Evolutionary conservation across 2,329 filamentous ascomycete species (phyloP).

Genomic region (Kalaharituber pfeilii): DNA sequence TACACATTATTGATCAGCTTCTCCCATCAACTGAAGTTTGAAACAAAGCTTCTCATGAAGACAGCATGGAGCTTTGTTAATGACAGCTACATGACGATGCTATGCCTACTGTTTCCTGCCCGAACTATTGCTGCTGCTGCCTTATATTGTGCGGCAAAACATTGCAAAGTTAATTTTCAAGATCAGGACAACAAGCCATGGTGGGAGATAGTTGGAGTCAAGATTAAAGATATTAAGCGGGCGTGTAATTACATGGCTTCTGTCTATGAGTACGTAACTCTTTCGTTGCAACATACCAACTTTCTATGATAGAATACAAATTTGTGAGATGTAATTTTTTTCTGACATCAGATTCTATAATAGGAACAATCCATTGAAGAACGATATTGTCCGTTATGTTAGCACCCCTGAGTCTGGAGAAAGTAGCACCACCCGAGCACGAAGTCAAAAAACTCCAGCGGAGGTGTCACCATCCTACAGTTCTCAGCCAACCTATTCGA

Average conservation of each 20-base stretch:
- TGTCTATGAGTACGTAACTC: conserved; percentile 23
- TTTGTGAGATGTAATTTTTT: not conserved
- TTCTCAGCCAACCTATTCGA: not conserved
- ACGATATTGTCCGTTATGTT: conserved; percentile 14
- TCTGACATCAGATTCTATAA: too few species aligned
- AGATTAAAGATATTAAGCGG: conserved; percentile 26
- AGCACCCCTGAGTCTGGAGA: conserved; percentile 18
- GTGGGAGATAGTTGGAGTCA: conserved; percentile 67
- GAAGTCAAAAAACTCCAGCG: conserved; percentile 2
- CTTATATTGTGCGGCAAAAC: conserved; percentile 69
- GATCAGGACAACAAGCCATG: conserved; percentile 61
- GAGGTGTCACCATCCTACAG: not conserved
- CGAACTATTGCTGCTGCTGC: conserved; percentile 69
- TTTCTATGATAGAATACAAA: too few species aligned
- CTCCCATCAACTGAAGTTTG: conserved; percentile 53
- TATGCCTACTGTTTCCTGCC: conserved; percentile 66
- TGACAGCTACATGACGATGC: conserved; percentile 66
- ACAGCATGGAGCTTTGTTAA: conserved; percentile 88
- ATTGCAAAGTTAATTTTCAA: conserved; percentile 56
- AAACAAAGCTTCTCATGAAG: conserved; percentile 68
- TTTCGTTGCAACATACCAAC: conserved; percentile 9
- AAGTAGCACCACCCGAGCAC: conserved; percentile 16
- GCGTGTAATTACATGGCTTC: conserved; percentile 24
- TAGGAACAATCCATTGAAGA: conserved; percentile 19
- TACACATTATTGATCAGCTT: conserved; percentile 72